A percentile compares a stretch with the other conserved stretches of the same genome.
Conservation (phyloP, 371 early-diverging fungal species). For the Batkoa obscura region DNA sequence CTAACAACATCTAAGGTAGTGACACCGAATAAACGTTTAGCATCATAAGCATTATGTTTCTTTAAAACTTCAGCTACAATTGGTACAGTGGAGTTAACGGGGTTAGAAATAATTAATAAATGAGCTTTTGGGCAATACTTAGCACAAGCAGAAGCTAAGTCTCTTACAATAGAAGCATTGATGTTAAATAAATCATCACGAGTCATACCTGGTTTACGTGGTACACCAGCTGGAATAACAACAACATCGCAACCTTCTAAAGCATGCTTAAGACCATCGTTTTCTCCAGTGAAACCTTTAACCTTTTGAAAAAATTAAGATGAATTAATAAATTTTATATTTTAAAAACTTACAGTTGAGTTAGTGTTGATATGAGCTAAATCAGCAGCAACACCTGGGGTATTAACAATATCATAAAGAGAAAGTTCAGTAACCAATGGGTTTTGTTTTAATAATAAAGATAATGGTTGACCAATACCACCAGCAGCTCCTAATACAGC, state of each 20-base stretch:
- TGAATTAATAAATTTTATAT: neutral
- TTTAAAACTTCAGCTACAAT: constrained; percentile 95
- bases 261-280: constrained; percentile 67
- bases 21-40: constrained; percentile 85
- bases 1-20: constrained; percentile 96
- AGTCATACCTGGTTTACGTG: constrained; percentile 99
- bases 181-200: constrained; percentile 90
- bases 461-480: constrained; percentile 85
- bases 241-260: constrained; percentile 77
- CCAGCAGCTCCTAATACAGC: constrained; percentile 82
- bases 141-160: constrained; percentile 31
- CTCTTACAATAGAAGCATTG: constrained; percentile 12
- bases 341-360: constrained; percentile 32
- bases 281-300: constrained; percentile 70
- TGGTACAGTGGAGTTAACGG: constrained; percentile 99
- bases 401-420: constrained; percentile 91
- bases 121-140: constrained; percentile 87
- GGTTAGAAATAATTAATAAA: constrained; percentile 95
- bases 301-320: constrained; percentile 21
- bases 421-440: constrained; percentile 66
- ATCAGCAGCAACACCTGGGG: constrained; percentile 95
- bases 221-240: constrained; percentile 97
- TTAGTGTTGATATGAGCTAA: constrained; percentile 90
- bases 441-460: constrained; percentile 68
- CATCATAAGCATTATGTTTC: constrained; percentile 82